Base-by-base conservation (phyloP, 140 eudicot genomes). In the Erigeron philadelphicus region DNA sequence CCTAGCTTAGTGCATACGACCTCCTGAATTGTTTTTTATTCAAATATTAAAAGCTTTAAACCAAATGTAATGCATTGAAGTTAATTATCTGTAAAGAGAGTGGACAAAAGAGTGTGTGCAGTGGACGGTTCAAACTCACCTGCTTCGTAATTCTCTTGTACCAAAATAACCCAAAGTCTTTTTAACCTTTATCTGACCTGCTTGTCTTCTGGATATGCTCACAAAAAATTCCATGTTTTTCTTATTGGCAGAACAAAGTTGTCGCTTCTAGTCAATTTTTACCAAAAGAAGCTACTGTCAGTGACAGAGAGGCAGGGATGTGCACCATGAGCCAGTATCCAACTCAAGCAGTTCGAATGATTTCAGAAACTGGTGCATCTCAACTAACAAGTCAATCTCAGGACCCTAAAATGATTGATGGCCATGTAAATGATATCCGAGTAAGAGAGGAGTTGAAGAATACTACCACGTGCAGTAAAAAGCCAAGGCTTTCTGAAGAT, bases 301-400 rank as follows among this genome's bases (percentile, higher is more conserved):
- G 85, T 84, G 97, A 88, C 7, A 84, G 79, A 45, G 89, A 82
- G 62, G 87, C 84, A 59, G 98, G 96, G 72, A 48, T 78, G 18
- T 92, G 87, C 90, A 81, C 84, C 75, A 71, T 52, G 72, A 92
- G 75, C 70, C 98, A 88, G 76, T 79, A 84, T 83, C 91, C 95
- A 77, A 82, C 92, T 64, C 96, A 92, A 72, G 95, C 90, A 8
- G 72, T 61, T 73, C 63, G 75, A 76, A 77, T 80, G 84, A 59
- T 72, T 63, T 84, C 89, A 41, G 69, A 80, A 45, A 74, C 72
- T 41, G 76, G 71, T 80, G 71, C 78, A 21, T 78, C 89, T 55
- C 87, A 86, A 69, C 7, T 64, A 61, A 49, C 84, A 40, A 81
- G 79, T 75, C 93, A 73, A 72, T 71, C 82, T 7, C 83, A 62